Evolutionary conservation across 257 asterid species (phyloP).

Genomic region (Solanum pimpinellifolium): DNA sequence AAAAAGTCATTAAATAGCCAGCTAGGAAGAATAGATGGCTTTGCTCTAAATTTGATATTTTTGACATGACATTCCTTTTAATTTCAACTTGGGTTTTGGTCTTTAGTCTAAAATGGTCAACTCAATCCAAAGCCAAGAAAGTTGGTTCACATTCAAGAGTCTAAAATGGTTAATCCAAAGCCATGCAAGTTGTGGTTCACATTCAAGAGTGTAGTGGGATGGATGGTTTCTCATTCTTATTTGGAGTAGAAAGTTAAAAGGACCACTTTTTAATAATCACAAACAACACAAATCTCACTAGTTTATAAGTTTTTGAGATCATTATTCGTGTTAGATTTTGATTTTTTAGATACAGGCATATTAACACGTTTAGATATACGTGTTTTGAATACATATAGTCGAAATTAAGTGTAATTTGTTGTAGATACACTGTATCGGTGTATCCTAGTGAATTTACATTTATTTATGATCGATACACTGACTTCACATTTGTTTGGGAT

Average conservation of each 20-base stretch:
- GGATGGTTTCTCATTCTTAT: not conserved
- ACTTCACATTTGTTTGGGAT: not conserved
- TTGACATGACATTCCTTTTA: not conserved
- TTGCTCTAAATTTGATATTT: not conserved
- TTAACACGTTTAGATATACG: not conserved
- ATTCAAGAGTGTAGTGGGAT: not conserved
- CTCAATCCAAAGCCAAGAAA: not conserved
- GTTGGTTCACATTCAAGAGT: not conserved
- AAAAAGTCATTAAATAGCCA: conserved; percentile 29
- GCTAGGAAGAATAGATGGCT: conserved; percentile 8
- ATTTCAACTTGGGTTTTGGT: not conserved
- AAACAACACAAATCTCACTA: not conserved
- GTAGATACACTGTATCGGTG: too few species aligned
- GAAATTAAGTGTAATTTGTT: too few species aligned
- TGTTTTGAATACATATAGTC: too few species aligned
- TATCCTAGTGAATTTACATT: not conserved
- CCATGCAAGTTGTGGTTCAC: not conserved
- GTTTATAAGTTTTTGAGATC: too few species aligned
- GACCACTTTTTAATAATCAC: not conserved
- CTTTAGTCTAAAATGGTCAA: not conserved
- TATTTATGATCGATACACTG: too few species aligned
- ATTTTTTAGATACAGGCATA: too few species aligned
- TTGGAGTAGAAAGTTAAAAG: not conserved
- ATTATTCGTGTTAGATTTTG: not conserved
- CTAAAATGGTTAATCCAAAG: not conserved